A percentile compares a stretch with the other conserved stretches of the same genome.
Conservation (phyloP, 73 alveolate species). For the Paramecium octaurelia region DNA sequence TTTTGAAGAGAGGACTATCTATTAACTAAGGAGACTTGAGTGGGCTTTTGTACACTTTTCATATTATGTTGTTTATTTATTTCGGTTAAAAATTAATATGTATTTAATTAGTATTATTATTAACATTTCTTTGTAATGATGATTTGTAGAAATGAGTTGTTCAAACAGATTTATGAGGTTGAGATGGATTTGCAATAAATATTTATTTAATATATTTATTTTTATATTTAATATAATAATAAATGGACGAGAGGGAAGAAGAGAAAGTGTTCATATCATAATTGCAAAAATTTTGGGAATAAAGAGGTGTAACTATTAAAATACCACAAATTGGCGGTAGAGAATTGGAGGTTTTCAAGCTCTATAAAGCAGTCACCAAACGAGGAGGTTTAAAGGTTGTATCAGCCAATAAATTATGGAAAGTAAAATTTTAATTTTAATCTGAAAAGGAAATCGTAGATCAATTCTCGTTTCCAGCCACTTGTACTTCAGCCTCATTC, state of each 20-base stretch:
- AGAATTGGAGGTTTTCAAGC: constrained; percentile 92
- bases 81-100: neutral
- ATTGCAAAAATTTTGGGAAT: constrained; percentile 55
- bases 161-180: neutral
- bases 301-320: constrained; percentile 68
- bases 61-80: neutral
- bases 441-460: constrained; percentile 86
- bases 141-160: neutral
- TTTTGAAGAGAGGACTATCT: neutral
- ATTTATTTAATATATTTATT: neutral
- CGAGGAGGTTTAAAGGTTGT: constrained; percentile 97
- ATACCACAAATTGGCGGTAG: constrained; percentile 97
- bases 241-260: constrained; percentile 44
- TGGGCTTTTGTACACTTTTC: constrained; percentile 4
- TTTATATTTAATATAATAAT: neutral
- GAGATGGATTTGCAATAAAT: neutral
- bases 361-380: constrained; percentile 91
- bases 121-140: neutral
- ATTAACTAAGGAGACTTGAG: neutral
- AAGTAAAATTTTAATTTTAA: constrained; percentile 11
- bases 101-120: neutral
- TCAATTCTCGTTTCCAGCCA: constrained; percentile 93
- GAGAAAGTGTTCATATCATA: constrained; percentile 36
- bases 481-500: constrained; percentile 97
- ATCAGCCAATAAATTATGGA: constrained; percentile 92